These are phyloP conservation scores for Linnemannia hyalina DNA, from an alignment of 192 early-diverging fungal genomes.

Conservation along the genomic window DNA sequence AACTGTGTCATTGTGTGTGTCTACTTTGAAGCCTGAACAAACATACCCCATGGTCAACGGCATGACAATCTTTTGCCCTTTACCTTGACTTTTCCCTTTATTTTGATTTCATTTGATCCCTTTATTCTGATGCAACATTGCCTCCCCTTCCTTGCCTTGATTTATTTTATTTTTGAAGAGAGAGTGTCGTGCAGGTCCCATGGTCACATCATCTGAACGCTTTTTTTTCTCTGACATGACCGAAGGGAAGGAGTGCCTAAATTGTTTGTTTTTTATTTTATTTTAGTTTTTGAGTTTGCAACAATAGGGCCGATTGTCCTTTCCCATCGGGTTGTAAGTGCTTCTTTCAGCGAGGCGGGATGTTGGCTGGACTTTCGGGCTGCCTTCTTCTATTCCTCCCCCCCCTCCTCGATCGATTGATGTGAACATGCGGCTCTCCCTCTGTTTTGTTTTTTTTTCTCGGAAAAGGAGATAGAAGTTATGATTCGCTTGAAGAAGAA, in stretches of 20 bases:
- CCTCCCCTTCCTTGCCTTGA: not conserved
- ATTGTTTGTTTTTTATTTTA: not conserved
- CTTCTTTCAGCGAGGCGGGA: not conserved
- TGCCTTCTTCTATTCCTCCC: not conserved
- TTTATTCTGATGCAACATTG: not conserved
- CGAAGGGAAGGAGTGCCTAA: not conserved
- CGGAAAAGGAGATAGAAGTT: not conserved
- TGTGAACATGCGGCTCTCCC: slow-evolving; percentile 25
- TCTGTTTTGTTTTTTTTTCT: not conserved
- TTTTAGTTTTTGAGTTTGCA: not conserved
- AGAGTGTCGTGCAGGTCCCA: slow-evolving; percentile 6
- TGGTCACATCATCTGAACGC: slow-evolving; percentile 12
- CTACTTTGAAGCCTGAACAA: not conserved
- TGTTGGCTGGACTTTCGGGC: not conserved
- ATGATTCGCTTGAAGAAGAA: not conserved
- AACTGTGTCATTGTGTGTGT: not conserved
- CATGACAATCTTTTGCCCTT: not conserved
- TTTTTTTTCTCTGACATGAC: not conserved
- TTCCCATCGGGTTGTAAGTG: not conserved
- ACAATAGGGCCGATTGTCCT: not conserved
- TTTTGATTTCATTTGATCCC: not conserved
- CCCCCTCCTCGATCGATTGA: not conserved
- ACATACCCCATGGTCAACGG: not conserved
- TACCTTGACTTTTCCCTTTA: not conserved
- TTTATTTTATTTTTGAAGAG: slow-evolving; percentile 1